Percentiles rank a stretch among this genome's conserved stretches.
Conservation (phyloP, 805 yeast species). For the Wickerhamomyces mucosus region DNA sequence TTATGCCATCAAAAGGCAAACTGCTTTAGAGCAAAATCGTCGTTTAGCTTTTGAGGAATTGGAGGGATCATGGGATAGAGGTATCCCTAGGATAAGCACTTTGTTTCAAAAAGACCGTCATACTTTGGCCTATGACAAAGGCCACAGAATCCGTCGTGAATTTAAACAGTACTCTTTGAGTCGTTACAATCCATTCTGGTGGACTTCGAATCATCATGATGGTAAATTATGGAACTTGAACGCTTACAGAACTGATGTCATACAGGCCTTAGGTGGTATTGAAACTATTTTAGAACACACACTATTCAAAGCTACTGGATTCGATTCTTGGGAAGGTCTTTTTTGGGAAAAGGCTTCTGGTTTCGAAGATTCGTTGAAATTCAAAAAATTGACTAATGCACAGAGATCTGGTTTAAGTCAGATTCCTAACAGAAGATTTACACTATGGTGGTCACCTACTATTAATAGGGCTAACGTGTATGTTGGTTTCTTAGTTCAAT, state of each 20-base stretch:
- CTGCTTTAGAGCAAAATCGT: slow-evolving; percentile 77
- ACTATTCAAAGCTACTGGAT: slow-evolving; percentile 92
- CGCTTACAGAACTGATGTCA: slow-evolving; percentile 89
- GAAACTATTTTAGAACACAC: slow-evolving; percentile 95
- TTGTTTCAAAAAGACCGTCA: slow-evolving; percentile 92
- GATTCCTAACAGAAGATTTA: slow-evolving; percentile 94
- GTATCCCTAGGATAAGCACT: slow-evolving; percentile 92
- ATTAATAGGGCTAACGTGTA: slow-evolving; percentile 96
- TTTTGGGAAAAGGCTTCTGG: slow-evolving; percentile 99
- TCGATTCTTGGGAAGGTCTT: slow-evolving; percentile 96
- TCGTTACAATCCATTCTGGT: slow-evolving; percentile 87
- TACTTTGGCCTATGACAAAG: slow-evolving; percentile 89
- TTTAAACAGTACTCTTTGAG: slow-evolving; percentile 66
- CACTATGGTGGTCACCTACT: slow-evolving; percentile 99
- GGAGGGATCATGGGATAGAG: slow-evolving; percentile 94
- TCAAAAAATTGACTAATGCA: slow-evolving; percentile 92
- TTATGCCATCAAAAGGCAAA: slow-evolving; percentile 81
- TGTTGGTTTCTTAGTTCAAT: slow-evolving; percentile 93
- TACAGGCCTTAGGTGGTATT: slow-evolving; percentile 95
- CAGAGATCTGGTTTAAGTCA: slow-evolving; percentile 96
- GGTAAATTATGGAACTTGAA: slow-evolving; percentile 93
- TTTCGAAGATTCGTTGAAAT: slow-evolving; percentile 91
- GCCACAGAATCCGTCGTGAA: slow-evolving; percentile 75
- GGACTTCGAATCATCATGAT: slow-evolving; percentile 90
- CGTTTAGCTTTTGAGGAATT: slow-evolving; percentile 86